A percentile compares a stretch with the other conserved stretches of the same genome.
Conservation (phyloP, 2,329 filamentous ascomycete genomes). For the Apiospora pterosperma region DNA sequence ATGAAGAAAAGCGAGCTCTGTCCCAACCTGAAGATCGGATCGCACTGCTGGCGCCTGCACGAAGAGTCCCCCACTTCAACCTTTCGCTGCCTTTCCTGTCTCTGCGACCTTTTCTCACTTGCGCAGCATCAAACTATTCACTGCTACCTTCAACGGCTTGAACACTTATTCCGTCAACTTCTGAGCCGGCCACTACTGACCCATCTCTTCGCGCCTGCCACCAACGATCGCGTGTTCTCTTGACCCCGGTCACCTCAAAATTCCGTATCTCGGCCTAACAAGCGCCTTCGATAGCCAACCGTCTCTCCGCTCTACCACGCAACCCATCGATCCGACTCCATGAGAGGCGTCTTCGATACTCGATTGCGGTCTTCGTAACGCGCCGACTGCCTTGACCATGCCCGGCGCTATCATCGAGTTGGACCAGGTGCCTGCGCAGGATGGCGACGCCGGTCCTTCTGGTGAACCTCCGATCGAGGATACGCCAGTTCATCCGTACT, state of each 20-base stretch:
- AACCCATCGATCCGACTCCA: not conserved
- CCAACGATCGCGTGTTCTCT: not conserved
- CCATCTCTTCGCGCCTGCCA: not conserved
- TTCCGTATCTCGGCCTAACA: not conserved
- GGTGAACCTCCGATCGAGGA: constrained; percentile 28
- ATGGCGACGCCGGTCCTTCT: constrained; percentile 18
- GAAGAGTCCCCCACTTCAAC: not conserved
- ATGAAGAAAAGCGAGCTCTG: not conserved
- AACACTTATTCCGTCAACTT: not conserved
- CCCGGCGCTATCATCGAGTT: constrained; percentile 25
- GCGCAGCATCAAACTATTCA: not conserved
- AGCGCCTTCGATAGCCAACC: not conserved
- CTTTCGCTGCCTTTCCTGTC: not conserved
- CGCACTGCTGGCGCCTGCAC: not conserved
- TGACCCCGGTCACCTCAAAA: not conserved
- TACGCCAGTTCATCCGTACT: constrained; percentile 34
- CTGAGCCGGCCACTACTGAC: not conserved
- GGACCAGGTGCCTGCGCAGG: constrained; percentile 17
- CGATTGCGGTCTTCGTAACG: constrained; percentile 3
- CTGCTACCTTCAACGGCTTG: not conserved
- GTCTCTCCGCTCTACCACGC: not conserved
- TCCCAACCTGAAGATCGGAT: not conserved
- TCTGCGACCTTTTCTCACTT: not conserved
- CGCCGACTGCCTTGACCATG: constrained; percentile 20
- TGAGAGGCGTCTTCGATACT: not conserved